A percentile compares a stretch with the other conserved stretches of the same genome.
Conservation (phyloP, 495 filamentous ascomycete species). For the Daldinia caldariorum region DNA sequence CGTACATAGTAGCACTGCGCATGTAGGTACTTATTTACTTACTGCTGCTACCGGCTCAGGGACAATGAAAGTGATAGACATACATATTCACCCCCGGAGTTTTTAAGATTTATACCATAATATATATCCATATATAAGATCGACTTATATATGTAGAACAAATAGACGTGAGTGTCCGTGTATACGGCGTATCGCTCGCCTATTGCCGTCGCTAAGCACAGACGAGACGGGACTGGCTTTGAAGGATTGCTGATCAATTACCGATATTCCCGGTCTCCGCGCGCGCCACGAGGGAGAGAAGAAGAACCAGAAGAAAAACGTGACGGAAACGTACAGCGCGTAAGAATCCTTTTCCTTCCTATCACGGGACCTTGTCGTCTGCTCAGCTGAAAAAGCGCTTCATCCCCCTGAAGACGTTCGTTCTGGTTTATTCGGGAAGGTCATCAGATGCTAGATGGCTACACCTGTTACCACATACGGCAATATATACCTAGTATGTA, state of each 20-base stretch:
- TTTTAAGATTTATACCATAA: background rate
- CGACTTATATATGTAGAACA: too few species aligned
- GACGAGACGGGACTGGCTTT: background rate
- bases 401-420: background rate
- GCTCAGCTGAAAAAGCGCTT: constrained; percentile 5
- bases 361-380: constrained; percentile 9
- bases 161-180: background rate
- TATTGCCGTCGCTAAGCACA: background rate
- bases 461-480: background rate
- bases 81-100: background rate
- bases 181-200: background rate
- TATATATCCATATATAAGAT: too few species aligned
- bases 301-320: constrained; percentile 9
- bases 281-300: constrained; percentile 40
- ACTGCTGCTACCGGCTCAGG: background rate
- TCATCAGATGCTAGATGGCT: background rate
- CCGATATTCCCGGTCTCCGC: constrained; percentile 38
- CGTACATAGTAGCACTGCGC: background rate
- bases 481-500: too few species aligned
- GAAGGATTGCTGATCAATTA: constrained; percentile 35
- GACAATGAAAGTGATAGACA: background rate
- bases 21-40: background rate
- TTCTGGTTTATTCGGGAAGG: background rate
- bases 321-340: constrained; percentile 35
- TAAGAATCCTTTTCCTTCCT: constrained; percentile 17